These are phyloP conservation scores for Geotrichum reessii DNA, from an alignment of 1,139 yeast genomes.

Conservation along the genomic window DNA sequence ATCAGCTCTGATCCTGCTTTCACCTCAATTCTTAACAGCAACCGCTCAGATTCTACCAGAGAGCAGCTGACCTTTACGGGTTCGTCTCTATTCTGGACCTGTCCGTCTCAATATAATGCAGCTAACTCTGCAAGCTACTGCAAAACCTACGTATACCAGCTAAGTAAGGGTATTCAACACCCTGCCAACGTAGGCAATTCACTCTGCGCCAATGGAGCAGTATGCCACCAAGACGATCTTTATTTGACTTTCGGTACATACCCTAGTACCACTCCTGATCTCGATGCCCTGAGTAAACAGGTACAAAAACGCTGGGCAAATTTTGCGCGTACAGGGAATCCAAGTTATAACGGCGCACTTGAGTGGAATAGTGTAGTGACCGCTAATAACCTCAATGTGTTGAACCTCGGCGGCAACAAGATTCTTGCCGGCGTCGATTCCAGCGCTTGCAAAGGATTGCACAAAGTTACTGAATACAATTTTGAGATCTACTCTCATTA, in stretches of 20 bases:
- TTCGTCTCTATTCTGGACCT: slow-evolving; percentile 25
- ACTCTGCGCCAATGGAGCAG: slow-evolving; percentile 26
- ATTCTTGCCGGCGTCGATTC: background rate
- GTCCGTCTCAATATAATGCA: slow-evolving; percentile 27
- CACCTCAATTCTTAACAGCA: slow-evolving; percentile 16
- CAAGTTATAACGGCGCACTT: slow-evolving; percentile 18
- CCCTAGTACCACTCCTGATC: slow-evolving; percentile 17
- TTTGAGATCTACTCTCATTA: slow-evolving; percentile 4
- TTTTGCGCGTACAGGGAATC: slow-evolving; percentile 28
- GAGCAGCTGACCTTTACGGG: slow-evolving; percentile 22
- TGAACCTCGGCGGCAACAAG: slow-evolving; percentile 17
- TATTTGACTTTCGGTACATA: slow-evolving; percentile 32
- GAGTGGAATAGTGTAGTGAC: slow-evolving; percentile 21
- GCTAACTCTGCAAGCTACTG: background rate
- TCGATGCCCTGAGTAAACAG: slow-evolving; percentile 24
- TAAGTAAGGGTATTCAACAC: slow-evolving; percentile 30
- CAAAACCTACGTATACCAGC: slow-evolving; percentile 27
- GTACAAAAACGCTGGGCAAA: slow-evolving; percentile 32
- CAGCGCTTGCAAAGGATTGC: slow-evolving; percentile 2
- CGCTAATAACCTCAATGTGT: slow-evolving; percentile 13
- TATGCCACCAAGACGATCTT: slow-evolving; percentile 35
- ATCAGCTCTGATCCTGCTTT: slow-evolving; percentile 10
- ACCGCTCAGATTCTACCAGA: slow-evolving; percentile 15
- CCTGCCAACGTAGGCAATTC: slow-evolving; percentile 22
- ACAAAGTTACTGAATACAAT: slow-evolving; percentile 3